These are phyloP conservation scores for Clonostachys byssicola DNA, from an alignment of 2,329 filamentous ascomycete genomes.

Conservation along the genomic window DNA sequence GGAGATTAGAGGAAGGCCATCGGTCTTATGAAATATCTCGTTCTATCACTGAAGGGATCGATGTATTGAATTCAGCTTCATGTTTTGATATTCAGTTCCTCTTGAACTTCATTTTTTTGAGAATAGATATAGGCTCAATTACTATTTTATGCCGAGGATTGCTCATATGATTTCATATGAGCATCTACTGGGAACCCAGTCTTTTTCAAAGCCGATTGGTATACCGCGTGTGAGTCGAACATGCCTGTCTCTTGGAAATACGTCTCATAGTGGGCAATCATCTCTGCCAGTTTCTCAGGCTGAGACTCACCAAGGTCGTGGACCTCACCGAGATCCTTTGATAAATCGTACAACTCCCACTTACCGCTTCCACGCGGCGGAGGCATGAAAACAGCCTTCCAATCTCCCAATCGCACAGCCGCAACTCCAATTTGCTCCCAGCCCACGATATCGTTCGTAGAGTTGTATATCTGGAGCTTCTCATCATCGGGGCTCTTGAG, in stretches of 20 bases:
- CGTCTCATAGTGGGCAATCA: not conserved
- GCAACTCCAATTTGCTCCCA: slow-evolving; percentile 51
- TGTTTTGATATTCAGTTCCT: no score
- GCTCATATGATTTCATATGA: no score
- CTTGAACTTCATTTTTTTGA: no score
- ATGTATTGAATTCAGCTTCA: no score
- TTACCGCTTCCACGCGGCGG: slow-evolving; percentile 39
- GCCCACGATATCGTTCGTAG: slow-evolving; percentile 39
- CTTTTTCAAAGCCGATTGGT: no score
- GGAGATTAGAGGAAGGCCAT: no score
- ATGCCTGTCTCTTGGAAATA: not conserved
- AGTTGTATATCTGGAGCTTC: not conserved
- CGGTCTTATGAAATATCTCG: no score
- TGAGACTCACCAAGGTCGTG: not conserved
- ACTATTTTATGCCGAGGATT: no score
- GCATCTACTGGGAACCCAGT: no score
- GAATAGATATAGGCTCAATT: no score
- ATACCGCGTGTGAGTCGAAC: no score
- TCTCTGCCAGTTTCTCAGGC: not conserved
- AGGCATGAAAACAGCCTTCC: slow-evolving; percentile 54
- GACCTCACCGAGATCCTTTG: slow-evolving; percentile 45
- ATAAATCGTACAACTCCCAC: slow-evolving; percentile 55
- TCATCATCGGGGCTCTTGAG: not conserved
- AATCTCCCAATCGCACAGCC: slow-evolving; percentile 49
- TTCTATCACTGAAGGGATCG: no score